A percentile compares a stretch with the other conserved stretches of the same genome.
These are phyloP conservation scores for Cystoderma amianthinum DNA, from an alignment of 768 basidiomycete species.

Conservation along the genomic window DNA sequence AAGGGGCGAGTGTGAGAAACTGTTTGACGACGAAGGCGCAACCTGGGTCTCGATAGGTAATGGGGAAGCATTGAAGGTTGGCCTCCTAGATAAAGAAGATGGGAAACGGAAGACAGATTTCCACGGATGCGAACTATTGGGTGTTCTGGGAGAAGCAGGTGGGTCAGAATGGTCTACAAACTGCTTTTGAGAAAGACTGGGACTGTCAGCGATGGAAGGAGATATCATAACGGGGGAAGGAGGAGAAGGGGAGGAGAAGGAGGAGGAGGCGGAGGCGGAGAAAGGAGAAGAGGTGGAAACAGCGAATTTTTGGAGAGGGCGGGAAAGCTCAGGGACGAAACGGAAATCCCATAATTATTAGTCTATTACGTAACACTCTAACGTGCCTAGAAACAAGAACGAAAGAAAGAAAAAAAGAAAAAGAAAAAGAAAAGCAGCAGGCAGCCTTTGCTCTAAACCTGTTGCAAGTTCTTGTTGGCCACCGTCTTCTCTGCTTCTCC, in stretches of 20 bases:
- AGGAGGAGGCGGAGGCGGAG: neutral
- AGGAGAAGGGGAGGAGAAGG: neutral
- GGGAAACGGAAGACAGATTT: constrained; percentile 71
- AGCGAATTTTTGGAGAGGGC: constrained; percentile 2
- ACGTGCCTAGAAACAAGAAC: too few relatives aligned
- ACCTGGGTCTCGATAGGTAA: constrained; percentile 45
- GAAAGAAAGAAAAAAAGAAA: too few relatives aligned
- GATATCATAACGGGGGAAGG: constrained; percentile 1
- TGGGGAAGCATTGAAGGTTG: constrained; percentile 29
- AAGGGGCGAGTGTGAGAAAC: constrained; percentile 25
- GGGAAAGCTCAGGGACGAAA: constrained; percentile 14
- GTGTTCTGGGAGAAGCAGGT: constrained; percentile 20
- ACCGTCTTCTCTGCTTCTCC: too few relatives aligned
- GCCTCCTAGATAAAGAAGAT: constrained; percentile 58
- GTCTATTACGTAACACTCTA: neutral
- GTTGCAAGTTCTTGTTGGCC: too few relatives aligned
- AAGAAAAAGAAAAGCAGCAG: too few relatives aligned
- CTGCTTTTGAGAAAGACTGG: constrained; percentile 8
- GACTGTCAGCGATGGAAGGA: neutral
- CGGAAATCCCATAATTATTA: constrained; percentile 13
- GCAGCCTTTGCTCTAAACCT: too few relatives aligned
- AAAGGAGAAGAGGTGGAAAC: constrained; percentile 2
- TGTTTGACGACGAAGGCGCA: constrained; percentile 23
- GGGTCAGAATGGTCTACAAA: constrained; percentile 12
- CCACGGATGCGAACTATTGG: constrained; percentile 45